phyloP scores from a whole-genome alignment of 352 stramenopile species.

The Phytophthora uliginosa region DNA sequence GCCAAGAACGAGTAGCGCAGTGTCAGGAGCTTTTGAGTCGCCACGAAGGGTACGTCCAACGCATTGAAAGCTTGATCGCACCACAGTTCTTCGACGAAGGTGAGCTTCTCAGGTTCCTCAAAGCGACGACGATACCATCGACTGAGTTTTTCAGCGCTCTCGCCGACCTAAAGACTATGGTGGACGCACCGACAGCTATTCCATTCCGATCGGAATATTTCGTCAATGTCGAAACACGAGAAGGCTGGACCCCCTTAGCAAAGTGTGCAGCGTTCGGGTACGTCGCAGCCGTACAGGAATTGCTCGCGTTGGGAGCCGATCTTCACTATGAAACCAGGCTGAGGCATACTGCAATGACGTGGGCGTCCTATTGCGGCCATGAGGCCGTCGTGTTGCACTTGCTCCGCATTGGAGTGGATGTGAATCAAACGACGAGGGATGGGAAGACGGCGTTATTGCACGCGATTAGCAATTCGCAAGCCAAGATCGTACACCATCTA shows the following conservation, averaged over 20 bases:
- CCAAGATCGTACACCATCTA: slow-evolving; percentile 65
- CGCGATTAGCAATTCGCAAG: slow-evolving; percentile 63
- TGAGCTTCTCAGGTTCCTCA: slow-evolving; percentile 49
- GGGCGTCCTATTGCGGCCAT: slow-evolving; percentile 81
- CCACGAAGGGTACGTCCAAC: slow-evolving; percentile 43
- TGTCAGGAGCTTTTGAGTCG: slow-evolving; percentile 47
- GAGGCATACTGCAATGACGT: slow-evolving; percentile 78
- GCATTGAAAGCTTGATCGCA: slow-evolving; percentile 44
- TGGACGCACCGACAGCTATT: background rate
- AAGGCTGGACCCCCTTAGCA: slow-evolving; percentile 77
- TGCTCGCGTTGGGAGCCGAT: slow-evolving; percentile 57
- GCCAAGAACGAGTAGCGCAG: slow-evolving; percentile 43
- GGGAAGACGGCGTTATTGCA: slow-evolving; percentile 80
- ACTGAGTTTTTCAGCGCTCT: slow-evolving; percentile 31
- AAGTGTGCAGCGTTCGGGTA: slow-evolving; percentile 73
- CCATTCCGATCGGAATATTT: slow-evolving; percentile 46
- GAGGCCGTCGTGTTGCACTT: slow-evolving; percentile 66
- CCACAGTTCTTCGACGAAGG: slow-evolving; percentile 54
- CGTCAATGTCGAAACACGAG: slow-evolving; percentile 62
- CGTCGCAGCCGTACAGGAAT: slow-evolving; percentile 39
- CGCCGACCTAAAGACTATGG: slow-evolving; percentile 29
- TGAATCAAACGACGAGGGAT: slow-evolving; percentile 58
- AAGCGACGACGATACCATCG: slow-evolving; percentile 24
- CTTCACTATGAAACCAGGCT: slow-evolving; percentile 65
- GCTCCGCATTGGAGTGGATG: slow-evolving; percentile 46